Base-by-base conservation (phyloP, 75 land plant species). In the Picea sitchensis region DNA sequence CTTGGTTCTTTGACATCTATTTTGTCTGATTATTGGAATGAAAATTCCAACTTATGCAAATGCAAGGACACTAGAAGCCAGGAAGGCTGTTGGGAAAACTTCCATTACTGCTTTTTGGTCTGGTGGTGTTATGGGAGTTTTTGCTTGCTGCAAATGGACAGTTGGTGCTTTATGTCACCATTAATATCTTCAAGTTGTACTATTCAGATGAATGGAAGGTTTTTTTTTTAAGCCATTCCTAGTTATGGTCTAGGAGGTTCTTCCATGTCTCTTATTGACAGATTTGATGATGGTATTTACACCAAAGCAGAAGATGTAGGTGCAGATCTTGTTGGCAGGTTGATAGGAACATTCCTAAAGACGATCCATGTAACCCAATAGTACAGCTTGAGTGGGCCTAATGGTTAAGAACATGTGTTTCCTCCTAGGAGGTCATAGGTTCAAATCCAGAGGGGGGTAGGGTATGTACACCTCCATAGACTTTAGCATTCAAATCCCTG, bases 201-300 rank as follows among this genome's bases (percentile, higher is more conserved):
- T 93, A 91, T 80, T 90, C 90, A 32, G 87, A 89, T 81, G 94
- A 94, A 64, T 94, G 94, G 96, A 92, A 82, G 26, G 94, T 91
- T 13, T 83, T 47, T 94, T 86, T 94, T 86, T 77, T 94, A 93
- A 80, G 83, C 95, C 59, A 93, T 93, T 59, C 87, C 95, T 78
- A 95, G 95, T 23, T 88, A 93, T 84, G 96, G 96, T 13, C 90
- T 93, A 76, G 94, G 96, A 62, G 96, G 92, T 9, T 92, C 94
- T 7, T 93, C 95, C 30, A 89, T 93, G 85, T 90, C 96, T 65
- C 90, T 92, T 17, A 92, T 94, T 81, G 92, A 91, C 4, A 85
- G 92, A 86, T 91, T 94, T 41, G 96, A 92, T 78, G 96, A 92
- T 67, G 96, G 94, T n/a, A 92, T 94, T 18, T 94, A 92, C 77